Percentiles rank a stretch among this genome's conserved stretches.
phyloP scores from a whole-genome alignment of 2,329 filamentous ascomycete species.

The Claviceps sp. region DNA sequence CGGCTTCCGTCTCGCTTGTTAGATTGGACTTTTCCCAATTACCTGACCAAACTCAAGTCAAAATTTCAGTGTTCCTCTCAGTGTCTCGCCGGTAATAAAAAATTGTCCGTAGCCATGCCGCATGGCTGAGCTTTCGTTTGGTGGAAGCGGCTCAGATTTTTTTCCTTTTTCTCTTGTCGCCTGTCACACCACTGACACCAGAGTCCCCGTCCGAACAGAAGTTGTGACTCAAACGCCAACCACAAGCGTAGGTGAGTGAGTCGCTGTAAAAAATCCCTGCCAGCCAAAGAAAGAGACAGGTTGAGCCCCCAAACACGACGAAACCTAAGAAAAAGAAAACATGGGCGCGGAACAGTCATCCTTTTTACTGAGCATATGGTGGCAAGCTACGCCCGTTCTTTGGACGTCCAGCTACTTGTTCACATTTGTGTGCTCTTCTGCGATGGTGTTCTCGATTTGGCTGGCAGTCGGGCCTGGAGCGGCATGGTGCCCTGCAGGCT shows the following conservation, averaged over 20 bases:
- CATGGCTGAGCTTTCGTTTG: background rate
- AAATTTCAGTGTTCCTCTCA: slow-evolving; percentile 1
- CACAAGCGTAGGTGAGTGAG: slow-evolving; percentile 1
- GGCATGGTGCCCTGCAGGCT: slow-evolving; percentile 1
- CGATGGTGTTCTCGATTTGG: background rate
- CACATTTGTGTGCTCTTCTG: background rate
- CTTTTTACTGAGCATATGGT: background rate
- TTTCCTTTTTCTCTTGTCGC: background rate
- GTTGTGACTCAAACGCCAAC: background rate
- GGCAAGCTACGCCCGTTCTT: too few species aligned
- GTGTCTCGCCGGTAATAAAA: background rate
- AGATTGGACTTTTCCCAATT: background rate
- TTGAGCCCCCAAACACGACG: background rate
- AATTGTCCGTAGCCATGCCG: background rate
- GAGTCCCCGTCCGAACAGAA: too few species aligned
- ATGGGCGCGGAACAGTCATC: background rate
- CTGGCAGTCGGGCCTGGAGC: background rate
- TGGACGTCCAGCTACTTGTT: background rate
- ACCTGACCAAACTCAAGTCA: background rate
- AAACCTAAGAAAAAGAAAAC: background rate
- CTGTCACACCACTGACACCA: too few species aligned
- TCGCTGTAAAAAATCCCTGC: background rate
- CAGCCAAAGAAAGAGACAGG: background rate
- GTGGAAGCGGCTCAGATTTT: background rate
- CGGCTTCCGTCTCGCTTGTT: slow-evolving; percentile 2